Conservation (phyloP, 2,329 filamentous ascomycete species). For the Boeremia lycopersici region DNA sequence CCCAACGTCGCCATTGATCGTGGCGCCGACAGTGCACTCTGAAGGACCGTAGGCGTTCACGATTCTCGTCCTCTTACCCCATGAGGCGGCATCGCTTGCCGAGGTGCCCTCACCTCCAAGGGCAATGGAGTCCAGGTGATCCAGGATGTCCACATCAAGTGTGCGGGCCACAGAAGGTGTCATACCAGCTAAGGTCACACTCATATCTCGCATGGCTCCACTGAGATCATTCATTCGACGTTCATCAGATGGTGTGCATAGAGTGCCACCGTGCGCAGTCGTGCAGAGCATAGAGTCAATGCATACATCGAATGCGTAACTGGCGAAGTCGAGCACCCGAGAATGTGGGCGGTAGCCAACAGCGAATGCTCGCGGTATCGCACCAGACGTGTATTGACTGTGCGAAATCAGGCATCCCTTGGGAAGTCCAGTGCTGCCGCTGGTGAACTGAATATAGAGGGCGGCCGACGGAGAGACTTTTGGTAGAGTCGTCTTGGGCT, state of each 20-base stretch:
- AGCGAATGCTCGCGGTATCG: slow-evolving; percentile 39
- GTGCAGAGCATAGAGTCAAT: slow-evolving; percentile 47
- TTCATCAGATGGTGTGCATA: slow-evolving; percentile 51
- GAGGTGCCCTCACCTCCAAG: slow-evolving; percentile 49
- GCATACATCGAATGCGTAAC: slow-evolving; percentile 47
- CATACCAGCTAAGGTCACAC: slow-evolving; percentile 44
- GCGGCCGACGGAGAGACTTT: slow-evolving; percentile 32
- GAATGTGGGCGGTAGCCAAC: slow-evolving; percentile 44
- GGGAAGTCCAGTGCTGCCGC: slow-evolving; percentile 44
- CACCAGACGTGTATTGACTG: slow-evolving; percentile 44
- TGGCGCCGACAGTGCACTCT: slow-evolving; percentile 45
- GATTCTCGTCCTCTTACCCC: slow-evolving; percentile 49
- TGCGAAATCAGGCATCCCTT: slow-evolving; percentile 46
- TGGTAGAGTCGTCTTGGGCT: slow-evolving; percentile 34
- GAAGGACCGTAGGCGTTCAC: slow-evolving; percentile 47
- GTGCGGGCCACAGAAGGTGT: slow-evolving; percentile 48
- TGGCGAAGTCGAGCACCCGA: slow-evolving; percentile 45
- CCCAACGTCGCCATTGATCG: slow-evolving; percentile 39
- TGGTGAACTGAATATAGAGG: slow-evolving; percentile 47
- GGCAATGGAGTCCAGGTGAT: slow-evolving; percentile 52
- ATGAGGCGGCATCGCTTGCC: slow-evolving; percentile 47
- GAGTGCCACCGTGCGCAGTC: slow-evolving; percentile 40
- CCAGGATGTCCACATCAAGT: slow-evolving; percentile 44
- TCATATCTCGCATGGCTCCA: slow-evolving; percentile 46
- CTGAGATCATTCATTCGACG: slow-evolving; percentile 56